Evolutionary conservation across 148 eudicot species (phyloP).

Genomic region (Euryodendron excelsum): DNA sequence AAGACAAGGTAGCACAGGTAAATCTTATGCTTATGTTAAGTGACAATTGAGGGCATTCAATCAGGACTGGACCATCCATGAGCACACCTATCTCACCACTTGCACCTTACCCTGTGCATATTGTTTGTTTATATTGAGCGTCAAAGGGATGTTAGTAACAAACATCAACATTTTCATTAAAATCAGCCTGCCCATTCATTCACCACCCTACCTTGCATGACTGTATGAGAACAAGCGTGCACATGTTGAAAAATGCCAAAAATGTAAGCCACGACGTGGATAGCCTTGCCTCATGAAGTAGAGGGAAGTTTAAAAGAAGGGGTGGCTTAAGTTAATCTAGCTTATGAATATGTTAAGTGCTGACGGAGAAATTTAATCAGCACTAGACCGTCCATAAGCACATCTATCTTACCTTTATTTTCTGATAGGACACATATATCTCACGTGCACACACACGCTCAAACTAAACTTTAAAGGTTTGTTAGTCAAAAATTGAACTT

Average conservation of each 20-base stretch:
- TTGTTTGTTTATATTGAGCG: neutral
- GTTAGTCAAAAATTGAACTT: neutral
- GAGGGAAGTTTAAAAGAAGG: conserved; percentile 14
- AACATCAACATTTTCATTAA: neutral
- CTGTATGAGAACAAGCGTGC: neutral
- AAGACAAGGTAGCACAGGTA: neutral
- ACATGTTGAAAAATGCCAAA: neutral
- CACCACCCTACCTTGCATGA: neutral
- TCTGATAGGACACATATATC: no score
- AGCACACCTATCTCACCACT: neutral
- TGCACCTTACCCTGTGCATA: no score
- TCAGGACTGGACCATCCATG: neutral
- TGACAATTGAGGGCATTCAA: no score
- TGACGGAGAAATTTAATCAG: conserved; percentile 6
- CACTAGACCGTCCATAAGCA: conserved; percentile 22
- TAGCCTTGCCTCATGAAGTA: conserved; percentile 5
- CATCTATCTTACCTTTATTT: neutral
- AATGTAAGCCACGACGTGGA: conserved; percentile 15
- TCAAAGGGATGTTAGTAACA: neutral
- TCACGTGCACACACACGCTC: conserved; percentile 24
- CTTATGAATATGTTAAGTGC: conserved; percentile 23
- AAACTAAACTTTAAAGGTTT: neutral
- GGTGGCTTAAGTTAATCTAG: conserved; percentile 10
- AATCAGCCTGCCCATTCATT: neutral
- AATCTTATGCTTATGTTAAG: neutral